These are phyloP conservation scores for Aspergillus melleus DNA, from an alignment of 2,329 filamentous ascomycete species.

Conservation along the genomic window DNA sequence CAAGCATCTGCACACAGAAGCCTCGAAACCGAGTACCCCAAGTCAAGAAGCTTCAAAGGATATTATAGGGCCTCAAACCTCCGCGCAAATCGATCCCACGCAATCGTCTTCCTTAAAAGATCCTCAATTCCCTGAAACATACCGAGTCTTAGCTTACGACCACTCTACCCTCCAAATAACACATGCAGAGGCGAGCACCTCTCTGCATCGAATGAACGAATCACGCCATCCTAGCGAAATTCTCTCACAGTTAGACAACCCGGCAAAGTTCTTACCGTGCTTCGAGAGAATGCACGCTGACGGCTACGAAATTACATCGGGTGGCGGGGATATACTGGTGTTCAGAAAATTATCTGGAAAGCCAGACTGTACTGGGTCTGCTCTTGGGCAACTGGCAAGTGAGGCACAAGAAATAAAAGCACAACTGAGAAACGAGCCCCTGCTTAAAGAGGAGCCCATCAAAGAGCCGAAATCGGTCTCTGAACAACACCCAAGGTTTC, in stretches of 20 bases:
- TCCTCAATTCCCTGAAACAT: conserved; percentile 16
- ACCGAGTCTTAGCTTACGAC: conserved; percentile 43
- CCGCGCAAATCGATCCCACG: not conserved
- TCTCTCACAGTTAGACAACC: conserved; percentile 38
- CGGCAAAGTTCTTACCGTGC: conserved; percentile 43
- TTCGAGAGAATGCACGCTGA: conserved; percentile 39
- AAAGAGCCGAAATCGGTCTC: not conserved
- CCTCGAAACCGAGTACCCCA: not conserved
- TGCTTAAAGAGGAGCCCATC: not conserved
- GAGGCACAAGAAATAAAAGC: not conserved
- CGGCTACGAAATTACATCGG: conserved; percentile 45
- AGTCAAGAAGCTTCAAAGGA: not conserved
- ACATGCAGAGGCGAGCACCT: conserved; percentile 34
- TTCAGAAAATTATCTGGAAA: conserved; percentile 29
- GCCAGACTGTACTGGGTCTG: not conserved
- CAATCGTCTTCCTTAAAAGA: not conserved
- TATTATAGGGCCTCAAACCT: not conserved
- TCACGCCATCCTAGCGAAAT: conserved; percentile 32
- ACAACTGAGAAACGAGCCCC: conserved; percentile 3
- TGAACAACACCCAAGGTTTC: not conserved
- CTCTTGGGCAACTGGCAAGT: not conserved
- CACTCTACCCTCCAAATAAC: conserved; percentile 29
- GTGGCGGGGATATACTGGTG: conserved; percentile 43
- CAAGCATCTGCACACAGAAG: not conserved
- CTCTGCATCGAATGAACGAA: conserved; percentile 26